phyloP scores from a whole-genome alignment of 2,329 filamentous ascomycete genomes.

The Fusarium lyarnte region DNA sequence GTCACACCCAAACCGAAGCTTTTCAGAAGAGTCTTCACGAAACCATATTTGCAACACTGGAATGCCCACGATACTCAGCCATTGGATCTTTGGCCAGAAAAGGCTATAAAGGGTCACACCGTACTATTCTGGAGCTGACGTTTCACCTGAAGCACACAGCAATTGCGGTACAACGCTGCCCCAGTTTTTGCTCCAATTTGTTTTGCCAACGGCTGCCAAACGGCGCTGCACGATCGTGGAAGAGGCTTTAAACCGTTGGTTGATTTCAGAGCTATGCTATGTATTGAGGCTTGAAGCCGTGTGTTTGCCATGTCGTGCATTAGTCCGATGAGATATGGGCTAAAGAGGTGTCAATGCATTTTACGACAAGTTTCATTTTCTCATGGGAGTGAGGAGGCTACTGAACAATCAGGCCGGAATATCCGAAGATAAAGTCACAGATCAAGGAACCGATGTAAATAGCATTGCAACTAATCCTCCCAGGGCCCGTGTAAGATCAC shows the following conservation, averaged over 20 bases:
- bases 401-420: conserved; percentile 22
- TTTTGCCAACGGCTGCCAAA: conserved; percentile 17
- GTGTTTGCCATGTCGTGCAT: conserved; percentile 17
- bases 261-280: background rate
- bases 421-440: conserved; percentile 5
- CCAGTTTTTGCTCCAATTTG: conserved; percentile 11
- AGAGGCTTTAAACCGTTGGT: conserved; percentile 1
- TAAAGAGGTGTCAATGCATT: conserved; percentile 10
- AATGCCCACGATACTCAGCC: background rate
- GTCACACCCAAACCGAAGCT: background rate
- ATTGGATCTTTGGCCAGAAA: background rate
- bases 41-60: conserved; percentile 4
- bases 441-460: conserved; percentile 2
- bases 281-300: background rate
- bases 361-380: conserved; percentile 3
- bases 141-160: conserved; percentile 34
- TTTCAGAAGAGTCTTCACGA: background rate
- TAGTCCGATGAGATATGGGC: background rate
- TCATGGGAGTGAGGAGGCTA: background rate
- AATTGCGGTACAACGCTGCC: conserved; percentile 20
- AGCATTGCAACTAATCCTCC: background rate
- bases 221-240: background rate
- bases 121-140: conserved; percentile 15
- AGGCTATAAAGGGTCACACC: background rate
- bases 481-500: conserved; percentile 19